phyloP scores from a whole-genome alignment of 768 basidiomycete genomes.

The Cantharellus anzutake region DNA sequence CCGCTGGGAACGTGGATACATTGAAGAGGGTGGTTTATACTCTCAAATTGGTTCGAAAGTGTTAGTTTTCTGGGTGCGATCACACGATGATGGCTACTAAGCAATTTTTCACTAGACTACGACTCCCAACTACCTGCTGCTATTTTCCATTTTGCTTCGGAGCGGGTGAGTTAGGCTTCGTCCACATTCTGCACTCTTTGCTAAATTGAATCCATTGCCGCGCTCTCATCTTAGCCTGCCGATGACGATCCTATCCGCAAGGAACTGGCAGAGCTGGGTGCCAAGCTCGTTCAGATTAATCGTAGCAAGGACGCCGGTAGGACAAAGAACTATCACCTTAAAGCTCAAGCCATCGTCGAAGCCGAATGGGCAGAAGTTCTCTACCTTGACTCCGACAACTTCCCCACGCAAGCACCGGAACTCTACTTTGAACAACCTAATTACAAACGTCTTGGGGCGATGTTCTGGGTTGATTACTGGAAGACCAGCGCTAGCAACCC shows the following conservation, averaged over 20 bases:
- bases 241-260: conserved; percentile 13
- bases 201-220: conserved; percentile 9
- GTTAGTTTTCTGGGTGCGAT: not conserved
- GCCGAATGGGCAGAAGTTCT: conserved; percentile 19
- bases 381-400: conserved; percentile 21
- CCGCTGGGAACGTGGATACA: conserved; percentile 25
- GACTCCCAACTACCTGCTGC: not conserved
- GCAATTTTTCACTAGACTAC: not conserved
- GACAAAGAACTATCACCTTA: conserved; percentile 20
- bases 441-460: conserved; percentile 19
- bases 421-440: conserved; percentile 21
- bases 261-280: conserved; percentile 7
- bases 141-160: not conserved
- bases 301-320: conserved; percentile 13
- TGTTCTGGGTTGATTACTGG: conserved; percentile 23
- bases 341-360: conserved; percentile 16
- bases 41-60: conserved; percentile 12
- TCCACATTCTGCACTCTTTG: not conserved
- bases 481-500: conserved; percentile 17
- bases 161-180: not conserved
- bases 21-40: conserved; percentile 15
- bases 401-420: conserved; percentile 17
- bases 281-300: conserved; percentile 16
- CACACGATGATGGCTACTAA: too few species aligned
- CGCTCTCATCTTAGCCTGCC: conserved; percentile 15